phyloP scores from a whole-genome alignment of 495 filamentous ascomycete species.

The Lasiosphaeris hirsuta region DNA sequence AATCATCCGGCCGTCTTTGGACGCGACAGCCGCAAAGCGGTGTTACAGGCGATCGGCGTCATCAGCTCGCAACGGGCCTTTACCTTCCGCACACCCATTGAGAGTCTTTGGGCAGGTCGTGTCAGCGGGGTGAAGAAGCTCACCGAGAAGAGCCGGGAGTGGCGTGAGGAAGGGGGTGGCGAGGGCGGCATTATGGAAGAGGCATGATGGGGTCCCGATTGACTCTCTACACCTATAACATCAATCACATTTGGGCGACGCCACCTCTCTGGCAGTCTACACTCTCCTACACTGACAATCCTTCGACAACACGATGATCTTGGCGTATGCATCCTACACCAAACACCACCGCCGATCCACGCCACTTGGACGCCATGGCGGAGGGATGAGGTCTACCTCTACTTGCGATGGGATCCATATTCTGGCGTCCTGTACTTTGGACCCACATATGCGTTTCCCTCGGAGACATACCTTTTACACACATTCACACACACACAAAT shows the following conservation, averaged over 20 bases:
- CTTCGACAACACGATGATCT: no score
- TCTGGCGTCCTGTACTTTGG: no score
- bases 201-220: conserved; percentile 32
- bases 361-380: no score
- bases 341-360: no score
- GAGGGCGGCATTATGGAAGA: conserved; percentile 76
- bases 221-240: neutral
- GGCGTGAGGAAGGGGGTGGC: conserved; percentile 81
- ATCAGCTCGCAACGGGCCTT: conserved; percentile 92
- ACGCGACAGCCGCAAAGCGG: conserved; percentile 92
- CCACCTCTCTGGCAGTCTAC: neutral
- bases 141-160: conserved; percentile 75
- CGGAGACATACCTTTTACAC: no score
- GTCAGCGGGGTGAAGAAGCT: conserved; percentile 73
- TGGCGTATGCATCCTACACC: no score
- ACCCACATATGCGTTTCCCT: no score
- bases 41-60: conserved; percentile 93
- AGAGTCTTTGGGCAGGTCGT: conserved; percentile 79
- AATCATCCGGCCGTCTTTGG: conserved; percentile 93
- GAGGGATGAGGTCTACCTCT: no score
- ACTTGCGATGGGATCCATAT: no score
- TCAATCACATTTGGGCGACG: neutral
- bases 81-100: conserved; percentile 84
- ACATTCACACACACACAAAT: no score
- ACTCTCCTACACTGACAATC: no score